A percentile compares a stretch with the other conserved stretches of the same genome.
These are phyloP conservation scores for Podaxis sp. DNA, from an alignment of 768 basidiomycete genomes.

Conservation along the genomic window DNA sequence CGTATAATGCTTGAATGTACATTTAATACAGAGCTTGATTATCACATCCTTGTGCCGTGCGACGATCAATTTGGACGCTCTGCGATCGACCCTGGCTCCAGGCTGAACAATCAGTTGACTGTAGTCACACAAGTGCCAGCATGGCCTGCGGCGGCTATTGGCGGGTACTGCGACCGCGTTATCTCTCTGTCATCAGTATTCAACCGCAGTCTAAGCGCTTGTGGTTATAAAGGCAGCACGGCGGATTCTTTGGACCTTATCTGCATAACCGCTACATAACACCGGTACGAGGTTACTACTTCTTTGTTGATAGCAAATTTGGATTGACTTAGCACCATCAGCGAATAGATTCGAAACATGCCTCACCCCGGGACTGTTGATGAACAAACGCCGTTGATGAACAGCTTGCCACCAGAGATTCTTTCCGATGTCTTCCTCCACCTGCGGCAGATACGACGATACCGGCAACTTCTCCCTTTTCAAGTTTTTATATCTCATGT, in stretches of 20 bases:
- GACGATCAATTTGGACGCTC: too few species aligned
- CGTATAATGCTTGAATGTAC: not conserved
- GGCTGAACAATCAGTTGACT: too few species aligned
- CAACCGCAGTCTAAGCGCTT: too few species aligned
- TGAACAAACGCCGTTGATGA: slow-evolving; percentile 12
- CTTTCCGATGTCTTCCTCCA: slow-evolving; percentile 28
- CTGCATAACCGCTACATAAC: not conserved
- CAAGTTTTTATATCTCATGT: slow-evolving; percentile 44
- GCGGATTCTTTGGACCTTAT: not conserved
- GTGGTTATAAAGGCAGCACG: too few species aligned
- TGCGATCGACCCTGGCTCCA: too few species aligned
- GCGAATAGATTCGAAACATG: not conserved
- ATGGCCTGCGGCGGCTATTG: too few species aligned
- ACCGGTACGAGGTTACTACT: not conserved
- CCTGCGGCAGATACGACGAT: slow-evolving; percentile 22
- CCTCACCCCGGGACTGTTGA: not conserved
- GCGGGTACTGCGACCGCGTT: too few species aligned
- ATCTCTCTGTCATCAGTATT: too few species aligned
- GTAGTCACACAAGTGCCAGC: too few species aligned
- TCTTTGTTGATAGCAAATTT: not conserved
- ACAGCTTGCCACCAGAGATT: slow-evolving; percentile 31
- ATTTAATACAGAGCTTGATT: not conserved
- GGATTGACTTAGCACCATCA: not conserved
- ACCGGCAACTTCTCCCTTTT: slow-evolving; percentile 26
- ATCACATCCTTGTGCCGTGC: too few species aligned